phyloP scores from a whole-genome alignment of 495 filamentous ascomycete species.

The Aspergillus ostianus region DNA sequence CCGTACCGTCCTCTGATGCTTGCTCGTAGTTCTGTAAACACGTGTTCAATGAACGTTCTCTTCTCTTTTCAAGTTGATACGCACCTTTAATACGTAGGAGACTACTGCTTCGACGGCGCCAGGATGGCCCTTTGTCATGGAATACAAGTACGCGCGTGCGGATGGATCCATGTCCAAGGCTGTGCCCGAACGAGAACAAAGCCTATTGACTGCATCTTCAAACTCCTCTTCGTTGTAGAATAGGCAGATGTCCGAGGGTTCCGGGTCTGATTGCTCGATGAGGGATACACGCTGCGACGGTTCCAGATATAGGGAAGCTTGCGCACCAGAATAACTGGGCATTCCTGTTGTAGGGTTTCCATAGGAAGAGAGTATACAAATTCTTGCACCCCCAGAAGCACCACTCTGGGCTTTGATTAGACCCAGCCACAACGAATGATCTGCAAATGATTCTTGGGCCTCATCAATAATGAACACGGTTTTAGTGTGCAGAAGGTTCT shows the following conservation, averaged over 20 bases:
- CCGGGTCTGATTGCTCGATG: constrained; percentile 1
- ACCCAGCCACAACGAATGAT: constrained; percentile 15
- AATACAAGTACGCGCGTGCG: constrained; percentile 18
- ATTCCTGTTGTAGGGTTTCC: constrained; percentile 13
- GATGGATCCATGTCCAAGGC: constrained; percentile 5
- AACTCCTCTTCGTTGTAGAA: constrained; percentile 21
- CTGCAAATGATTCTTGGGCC: constrained; percentile 19
- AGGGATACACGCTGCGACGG: constrained; percentile 15
- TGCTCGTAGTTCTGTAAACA: background rate
- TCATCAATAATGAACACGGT: constrained; percentile 23
- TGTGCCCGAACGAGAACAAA: constrained; percentile 3
- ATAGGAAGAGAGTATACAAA: constrained; percentile 24
- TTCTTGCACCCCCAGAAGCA: constrained; percentile 9
- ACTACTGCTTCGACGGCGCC: constrained; percentile 16
- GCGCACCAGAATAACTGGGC: background rate
- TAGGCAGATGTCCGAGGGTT: constrained; percentile 14
- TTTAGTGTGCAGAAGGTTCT: constrained; percentile 4
- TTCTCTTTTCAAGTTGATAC: background rate
- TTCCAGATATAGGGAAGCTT: constrained; percentile 6
- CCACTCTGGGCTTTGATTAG: constrained; percentile 19
- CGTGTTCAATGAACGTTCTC: background rate
- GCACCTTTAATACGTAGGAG: background rate
- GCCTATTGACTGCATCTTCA: constrained; percentile 13
- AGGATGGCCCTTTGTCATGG: constrained; percentile 24
- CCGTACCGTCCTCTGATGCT: constrained; percentile 9